These are phyloP conservation scores for Fusarium kyushuense DNA, from an alignment of 2,329 filamentous ascomycete genomes.

Conservation along the genomic window DNA sequence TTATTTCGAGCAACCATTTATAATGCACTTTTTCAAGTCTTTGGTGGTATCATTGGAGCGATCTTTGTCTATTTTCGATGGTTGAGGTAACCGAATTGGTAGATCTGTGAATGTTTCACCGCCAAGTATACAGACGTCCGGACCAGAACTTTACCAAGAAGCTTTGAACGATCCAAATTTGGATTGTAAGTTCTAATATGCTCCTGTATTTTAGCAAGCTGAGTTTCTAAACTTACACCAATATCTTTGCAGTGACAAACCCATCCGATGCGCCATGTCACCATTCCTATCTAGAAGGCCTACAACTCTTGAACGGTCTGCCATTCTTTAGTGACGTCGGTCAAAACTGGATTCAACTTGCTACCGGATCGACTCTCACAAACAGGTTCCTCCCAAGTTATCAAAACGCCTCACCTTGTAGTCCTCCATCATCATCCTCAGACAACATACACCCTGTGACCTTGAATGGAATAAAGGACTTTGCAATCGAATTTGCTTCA, in stretches of 20 bases:
- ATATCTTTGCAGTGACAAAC: background rate
- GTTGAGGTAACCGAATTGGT: background rate
- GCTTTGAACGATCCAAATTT: accelerated
- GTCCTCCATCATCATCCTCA: accelerated
- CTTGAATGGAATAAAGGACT: accelerated
- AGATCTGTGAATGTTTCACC: background rate
- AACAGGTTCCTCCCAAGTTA: background rate
- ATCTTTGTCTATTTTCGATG: background rate
- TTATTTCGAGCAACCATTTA: accelerated
- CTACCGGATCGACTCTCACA: background rate
- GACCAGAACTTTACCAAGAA: background rate
- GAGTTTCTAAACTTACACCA: background rate
- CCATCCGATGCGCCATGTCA: accelerated
- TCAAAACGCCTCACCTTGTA: background rate
- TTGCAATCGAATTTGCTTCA: background rate
- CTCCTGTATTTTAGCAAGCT: accelerated
- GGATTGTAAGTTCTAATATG: accelerated
- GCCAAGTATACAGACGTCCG: background rate
- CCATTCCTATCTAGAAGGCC: background rate
- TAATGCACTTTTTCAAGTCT: accelerated
- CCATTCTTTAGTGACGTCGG: background rate
- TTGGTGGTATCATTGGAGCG: background rate
- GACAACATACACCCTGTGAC: background rate
- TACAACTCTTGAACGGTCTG: background rate
- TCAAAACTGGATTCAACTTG: background rate